Conservation (phyloP, 2,329 filamentous ascomycete genomes). For the Trichoderma cornu-damae region DNA sequence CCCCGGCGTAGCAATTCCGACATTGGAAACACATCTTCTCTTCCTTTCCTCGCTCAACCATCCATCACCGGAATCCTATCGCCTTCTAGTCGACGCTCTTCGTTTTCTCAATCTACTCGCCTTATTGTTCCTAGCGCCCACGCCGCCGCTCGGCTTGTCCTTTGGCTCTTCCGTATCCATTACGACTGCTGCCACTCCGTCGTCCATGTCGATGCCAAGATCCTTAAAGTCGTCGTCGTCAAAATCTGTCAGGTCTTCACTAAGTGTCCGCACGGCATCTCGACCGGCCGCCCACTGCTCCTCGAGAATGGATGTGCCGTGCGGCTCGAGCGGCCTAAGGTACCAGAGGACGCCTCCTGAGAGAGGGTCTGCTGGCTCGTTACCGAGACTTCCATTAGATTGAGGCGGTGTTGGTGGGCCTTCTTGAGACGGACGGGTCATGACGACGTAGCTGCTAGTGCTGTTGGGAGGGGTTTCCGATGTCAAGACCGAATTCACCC, state of each 20-base stretch:
- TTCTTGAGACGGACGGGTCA: constrained; percentile 29
- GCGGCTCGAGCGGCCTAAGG: constrained; percentile 70
- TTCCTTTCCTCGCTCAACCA: not conserved
- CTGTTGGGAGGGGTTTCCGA: constrained; percentile 46
- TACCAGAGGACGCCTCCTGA: constrained; percentile 86
- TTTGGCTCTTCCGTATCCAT: constrained; percentile 26
- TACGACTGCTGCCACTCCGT: constrained; percentile 30
- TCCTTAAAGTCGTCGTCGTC: constrained; percentile 85
- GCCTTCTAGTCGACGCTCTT: constrained; percentile 33
- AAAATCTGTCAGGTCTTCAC: constrained; percentile 84
- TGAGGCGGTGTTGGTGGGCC: constrained; percentile 62
- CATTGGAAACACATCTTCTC: not conserved
- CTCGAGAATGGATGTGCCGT: constrained; percentile 73
- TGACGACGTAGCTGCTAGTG: constrained; percentile 42
- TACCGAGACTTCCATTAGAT: constrained; percentile 54
- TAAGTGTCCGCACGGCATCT: constrained; percentile 62
- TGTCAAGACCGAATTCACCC: constrained; percentile 24
- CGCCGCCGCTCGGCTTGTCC: constrained; percentile 21
- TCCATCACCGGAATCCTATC: constrained; percentile 23
- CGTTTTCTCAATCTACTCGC: constrained; percentile 31
- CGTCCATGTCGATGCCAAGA: constrained; percentile 51
- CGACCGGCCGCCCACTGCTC: constrained; percentile 61
- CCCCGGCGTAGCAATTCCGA: not conserved
- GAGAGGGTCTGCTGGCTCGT: constrained; percentile 49
- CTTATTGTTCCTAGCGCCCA: constrained; percentile 29